These are phyloP conservation scores for Musa troglodytarum DNA, from an alignment of 176 grass and related monocot species.

Conservation along the genomic window DNA sequence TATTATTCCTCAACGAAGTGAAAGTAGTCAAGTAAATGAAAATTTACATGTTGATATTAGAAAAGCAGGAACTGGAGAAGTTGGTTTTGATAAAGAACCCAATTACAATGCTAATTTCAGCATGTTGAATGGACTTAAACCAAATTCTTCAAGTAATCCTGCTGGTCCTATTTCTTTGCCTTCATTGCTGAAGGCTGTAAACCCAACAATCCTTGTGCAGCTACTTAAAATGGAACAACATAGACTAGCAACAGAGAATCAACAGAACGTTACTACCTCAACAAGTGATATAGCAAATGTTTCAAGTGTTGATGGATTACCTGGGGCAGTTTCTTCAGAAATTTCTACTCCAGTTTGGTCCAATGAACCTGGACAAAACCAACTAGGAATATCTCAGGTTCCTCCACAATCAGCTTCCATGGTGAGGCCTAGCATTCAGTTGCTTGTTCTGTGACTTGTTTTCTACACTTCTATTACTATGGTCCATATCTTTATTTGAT, in stretches of 20 bases:
- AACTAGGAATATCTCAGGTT: constrained; percentile 30
- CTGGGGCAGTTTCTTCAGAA: constrained; percentile 37
- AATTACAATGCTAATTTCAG: constrained; percentile 26
- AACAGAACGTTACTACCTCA: constrained; percentile 28
- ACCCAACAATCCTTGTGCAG: constrained; percentile 66
- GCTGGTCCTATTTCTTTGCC: constrained; percentile 44
- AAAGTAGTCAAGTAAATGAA: constrained; percentile 29
- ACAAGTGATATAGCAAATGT: constrained; percentile 23
- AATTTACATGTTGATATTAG: constrained; percentile 24
- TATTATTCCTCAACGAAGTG: constrained; percentile 16
- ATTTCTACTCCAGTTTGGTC: constrained; percentile 22
- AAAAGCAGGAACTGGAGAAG: constrained; percentile 20
- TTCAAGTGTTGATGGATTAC: constrained; percentile 20
- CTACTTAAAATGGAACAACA: constrained; percentile 75
- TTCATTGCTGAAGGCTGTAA: constrained; percentile 56
- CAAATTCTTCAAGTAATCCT: constrained; percentile 27
- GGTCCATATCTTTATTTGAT: constrained; percentile 2
- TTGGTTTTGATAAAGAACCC: constrained; percentile 23
- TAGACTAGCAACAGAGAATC: constrained; percentile 39
- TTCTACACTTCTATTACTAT: background rate
- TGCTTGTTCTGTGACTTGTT: background rate
- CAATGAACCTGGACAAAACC: constrained; percentile 32
- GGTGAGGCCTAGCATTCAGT: constrained; percentile 5
- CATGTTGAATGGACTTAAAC: constrained; percentile 19
- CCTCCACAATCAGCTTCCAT: constrained; percentile 17